These are phyloP conservation scores for Penicillium robsamsonii DNA, from an alignment of 495 filamentous ascomycete species.

Conservation along the genomic window DNA sequence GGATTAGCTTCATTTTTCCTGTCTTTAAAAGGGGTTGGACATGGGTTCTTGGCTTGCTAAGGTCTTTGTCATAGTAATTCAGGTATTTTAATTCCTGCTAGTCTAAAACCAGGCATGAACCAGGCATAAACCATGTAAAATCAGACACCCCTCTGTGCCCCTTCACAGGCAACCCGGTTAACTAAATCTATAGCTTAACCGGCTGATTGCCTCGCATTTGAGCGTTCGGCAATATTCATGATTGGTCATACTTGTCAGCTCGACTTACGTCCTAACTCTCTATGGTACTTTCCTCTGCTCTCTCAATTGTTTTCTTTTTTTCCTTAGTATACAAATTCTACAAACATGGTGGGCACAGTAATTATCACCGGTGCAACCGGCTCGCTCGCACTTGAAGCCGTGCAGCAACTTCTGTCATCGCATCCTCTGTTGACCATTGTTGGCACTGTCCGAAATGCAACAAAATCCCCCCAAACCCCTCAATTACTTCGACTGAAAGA, in stretches of 20 bases:
- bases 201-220: background rate
- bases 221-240: background rate
- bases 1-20: too few species aligned
- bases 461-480: background rate
- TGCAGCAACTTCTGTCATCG: conserved; percentile 31
- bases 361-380: conserved; percentile 49
- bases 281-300: background rate
- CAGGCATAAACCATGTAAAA: too few species aligned
- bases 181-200: too few species aligned
- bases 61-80: too few species aligned
- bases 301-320: background rate
- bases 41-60: too few species aligned
- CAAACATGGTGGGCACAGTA: conserved; percentile 29
- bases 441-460: conserved; percentile 42
- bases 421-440: conserved; percentile 36
- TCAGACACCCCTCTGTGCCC: too few species aligned
- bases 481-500: conserved; percentile 6
- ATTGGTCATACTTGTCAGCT: background rate
- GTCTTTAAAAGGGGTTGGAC: too few species aligned
- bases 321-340: background rate
- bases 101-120: too few species aligned
- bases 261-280: too few species aligned
- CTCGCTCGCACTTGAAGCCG: conserved; percentile 36
- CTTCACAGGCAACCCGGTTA: too few species aligned
- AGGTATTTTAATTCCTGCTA: too few species aligned